Evolutionary conservation across 495 filamentous ascomycete genomes (phyloP), one percentile per base, ranked within the genome.

Genomic region (Jackrogersella multiformis): DNA sequence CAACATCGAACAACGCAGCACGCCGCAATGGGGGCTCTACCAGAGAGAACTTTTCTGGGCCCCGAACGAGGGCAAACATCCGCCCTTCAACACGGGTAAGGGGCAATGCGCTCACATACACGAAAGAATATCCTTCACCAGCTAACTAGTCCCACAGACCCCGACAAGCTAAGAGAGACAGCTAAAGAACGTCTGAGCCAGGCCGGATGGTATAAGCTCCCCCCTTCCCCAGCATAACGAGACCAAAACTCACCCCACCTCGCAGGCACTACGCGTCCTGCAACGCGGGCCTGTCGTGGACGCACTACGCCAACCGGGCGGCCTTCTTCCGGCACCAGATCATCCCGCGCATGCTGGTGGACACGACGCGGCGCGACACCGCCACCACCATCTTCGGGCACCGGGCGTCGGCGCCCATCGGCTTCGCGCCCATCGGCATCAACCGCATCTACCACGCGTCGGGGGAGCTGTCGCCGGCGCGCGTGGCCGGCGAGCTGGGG

Each of bases 261-360:
- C n/a, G 16, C 28, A 73, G 64, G 81, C 83, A 79, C 76, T 90
- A 91, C 60, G 82, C 89, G 44, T 87, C 86, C 46, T 89, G 79
- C 58, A 90, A 89, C 66, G 88, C 88, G 10, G 87, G 88, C 0
- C 78, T 85, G 28, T 90, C 88, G 6, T 81, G 79, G 59, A 91
- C 88, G 13, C 88, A 91, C 72, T 80, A 87, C 1, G 85, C 85
- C 10, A 91, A 90, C 74, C 82, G 88, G 1, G 84, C 89, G 72
- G 82, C 89, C 63, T 90, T 91, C 81, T 89, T 83, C 79, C 84
- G 87, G 0, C 88, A 89, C 76, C 81, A 85, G 35, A 86, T 90
- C 70, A 83, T 90, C 57, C 88, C 87, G 2, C 80, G 80, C 18
- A 84, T 82, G 73, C 81, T 90, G 5, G 82, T 89, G 59, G 86